Percentiles rank a stretch among this genome's conserved stretches.
phyloP scores from a whole-genome alignment of 2,329 filamentous ascomycete genomes.

The Claviceps africana region DNA sequence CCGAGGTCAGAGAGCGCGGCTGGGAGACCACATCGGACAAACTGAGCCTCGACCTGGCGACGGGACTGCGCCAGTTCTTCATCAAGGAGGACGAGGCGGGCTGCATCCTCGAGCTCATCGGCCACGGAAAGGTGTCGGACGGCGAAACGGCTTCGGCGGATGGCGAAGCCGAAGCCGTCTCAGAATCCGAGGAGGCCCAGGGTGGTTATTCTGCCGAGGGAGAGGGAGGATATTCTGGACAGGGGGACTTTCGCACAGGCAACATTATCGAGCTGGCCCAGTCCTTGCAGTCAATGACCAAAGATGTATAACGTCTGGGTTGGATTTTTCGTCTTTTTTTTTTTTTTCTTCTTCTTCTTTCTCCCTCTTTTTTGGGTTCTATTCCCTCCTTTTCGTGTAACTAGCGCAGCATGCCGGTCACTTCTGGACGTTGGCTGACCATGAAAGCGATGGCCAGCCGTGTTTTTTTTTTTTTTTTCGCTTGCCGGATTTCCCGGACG shows the following conservation, averaged over 20 bases:
- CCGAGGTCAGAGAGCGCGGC: not conserved
- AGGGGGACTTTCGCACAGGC: not conserved
- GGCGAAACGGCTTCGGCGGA: not conserved
- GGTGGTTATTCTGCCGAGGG: not conserved
- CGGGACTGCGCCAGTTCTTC: not conserved
- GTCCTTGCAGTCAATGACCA: not conserved
- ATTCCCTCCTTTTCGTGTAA: not conserved
- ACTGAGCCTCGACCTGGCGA: not conserved
- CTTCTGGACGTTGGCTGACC: too few relatives aligned
- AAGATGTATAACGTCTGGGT: not conserved
- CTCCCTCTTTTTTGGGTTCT: not conserved
- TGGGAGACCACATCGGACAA: not conserved
- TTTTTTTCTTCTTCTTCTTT: not conserved
- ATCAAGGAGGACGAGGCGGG: not conserved
- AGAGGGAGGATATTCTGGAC: not conserved
- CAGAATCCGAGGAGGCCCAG: not conserved
- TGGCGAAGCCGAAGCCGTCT: not conserved
- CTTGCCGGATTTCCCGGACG: too few relatives aligned
- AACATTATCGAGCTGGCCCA: not conserved
- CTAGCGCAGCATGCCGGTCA: not conserved
- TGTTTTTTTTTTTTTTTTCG: too few relatives aligned
- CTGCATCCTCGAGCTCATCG: not conserved
- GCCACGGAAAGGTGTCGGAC: conserved; percentile 8
- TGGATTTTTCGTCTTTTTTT: not conserved
- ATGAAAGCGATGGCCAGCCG: too few relatives aligned